Percentiles rank a stretch among this genome's conserved stretches.
Conservation (phyloP, 225 moss, liverwort and hornwort genomes). For the Neckera pumila region DNA sequence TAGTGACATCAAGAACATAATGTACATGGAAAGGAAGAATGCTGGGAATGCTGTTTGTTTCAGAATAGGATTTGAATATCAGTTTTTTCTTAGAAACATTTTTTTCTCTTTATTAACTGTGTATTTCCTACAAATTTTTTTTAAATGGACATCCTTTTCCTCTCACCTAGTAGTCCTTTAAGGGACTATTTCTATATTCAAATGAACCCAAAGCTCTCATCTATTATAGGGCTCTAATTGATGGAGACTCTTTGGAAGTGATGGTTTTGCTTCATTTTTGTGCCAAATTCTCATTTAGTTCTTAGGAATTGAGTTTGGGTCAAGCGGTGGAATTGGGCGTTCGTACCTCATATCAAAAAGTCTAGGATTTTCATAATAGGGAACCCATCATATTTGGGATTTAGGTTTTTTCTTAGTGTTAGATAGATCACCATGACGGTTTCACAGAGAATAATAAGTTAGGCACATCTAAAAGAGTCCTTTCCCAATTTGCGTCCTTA, state of each 20-base stretch:
- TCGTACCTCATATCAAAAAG: too few species aligned
- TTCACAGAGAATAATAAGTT: too few species aligned
- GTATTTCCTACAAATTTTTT: neutral
- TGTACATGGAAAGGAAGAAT: too few species aligned
- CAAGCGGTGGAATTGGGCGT: too few species aligned
- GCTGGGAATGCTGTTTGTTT: neutral
- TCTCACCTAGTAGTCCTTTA: neutral
- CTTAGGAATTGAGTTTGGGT: neutral
- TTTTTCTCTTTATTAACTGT: neutral
- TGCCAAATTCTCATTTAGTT: neutral
- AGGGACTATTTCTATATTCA: neutral
- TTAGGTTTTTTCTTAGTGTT: too few species aligned
- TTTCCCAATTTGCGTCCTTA: too few species aligned
- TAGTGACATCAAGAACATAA: neutral
- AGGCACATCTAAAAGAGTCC: too few species aligned
- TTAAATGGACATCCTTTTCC: neutral
- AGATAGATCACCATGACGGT: too few species aligned
- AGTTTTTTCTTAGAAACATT: neutral
- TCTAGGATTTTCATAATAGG: too few species aligned
- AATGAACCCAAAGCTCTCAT: neutral
- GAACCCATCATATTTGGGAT: too few species aligned
- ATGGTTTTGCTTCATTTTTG: neutral
- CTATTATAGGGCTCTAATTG: neutral
- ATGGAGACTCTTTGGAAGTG: neutral
- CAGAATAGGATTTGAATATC: neutral